Base-by-base conservation (phyloP, 2,329 filamentous ascomycete genomes). In the Raffaelea ambrosiae region DNA sequence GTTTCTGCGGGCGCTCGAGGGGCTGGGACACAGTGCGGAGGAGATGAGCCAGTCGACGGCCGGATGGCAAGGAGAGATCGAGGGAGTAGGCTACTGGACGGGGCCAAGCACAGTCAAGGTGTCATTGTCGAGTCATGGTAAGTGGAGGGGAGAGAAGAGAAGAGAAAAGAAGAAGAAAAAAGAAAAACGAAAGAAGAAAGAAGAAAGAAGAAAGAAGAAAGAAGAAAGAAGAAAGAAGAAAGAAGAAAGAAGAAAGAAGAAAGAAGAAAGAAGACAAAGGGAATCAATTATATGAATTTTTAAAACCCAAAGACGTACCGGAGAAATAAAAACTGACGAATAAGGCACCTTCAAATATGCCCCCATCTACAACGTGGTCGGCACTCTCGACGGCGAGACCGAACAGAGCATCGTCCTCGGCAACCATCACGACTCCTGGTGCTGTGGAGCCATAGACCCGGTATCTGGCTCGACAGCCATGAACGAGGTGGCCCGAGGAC, bases 401-500 rank as follows among this genome's bases (percentile, higher is more conserved):
- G 26, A 33, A 14, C 23, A 43, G 26, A 43, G 41, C 43, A n/a
- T 44, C 31, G 20, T 38, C 22, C 43, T 44, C 4, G 29, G 43
- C 4, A 44, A 36, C 16, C 43, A 38, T 23, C 29, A 36, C 16
- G 29, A 38, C 22, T 44, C 43, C 11, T 44, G 43, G 43, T 44
- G 43, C 31, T 44, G 43, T n/a, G 43, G 43, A 10, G 43, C 41
- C 14, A 16, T 43, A 13, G 53, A 31, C 21, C 88, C 88, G 0
- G 90, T 90, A 65, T 86, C 83, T 51, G 88, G 88, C 44, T 87
- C 83, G 9, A 84, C 88, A 1, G 79, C 83, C 2, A 66, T 93
- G 16, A 85, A 88, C 44, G 87, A 93, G 57, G 76, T 91, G 3
- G 76, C 87, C 40, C 76, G 83, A 43, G 81, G 81, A 11, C 86